phyloP scores from a whole-genome alignment of 1,284 basidiomycete genomes.

The Irpex sp. region DNA sequence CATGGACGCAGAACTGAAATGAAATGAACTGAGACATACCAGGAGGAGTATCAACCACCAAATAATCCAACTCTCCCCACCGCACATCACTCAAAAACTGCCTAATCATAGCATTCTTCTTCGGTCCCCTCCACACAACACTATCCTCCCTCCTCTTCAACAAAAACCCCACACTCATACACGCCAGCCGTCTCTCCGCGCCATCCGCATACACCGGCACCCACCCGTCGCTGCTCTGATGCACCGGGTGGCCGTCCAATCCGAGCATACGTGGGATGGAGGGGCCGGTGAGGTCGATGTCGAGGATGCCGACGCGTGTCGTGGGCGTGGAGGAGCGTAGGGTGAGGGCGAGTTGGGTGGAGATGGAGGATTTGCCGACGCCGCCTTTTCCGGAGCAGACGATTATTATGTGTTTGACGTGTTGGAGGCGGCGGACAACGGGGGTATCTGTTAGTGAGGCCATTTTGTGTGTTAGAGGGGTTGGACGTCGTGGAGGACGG shows the following conservation, averaged over 20 bases:
- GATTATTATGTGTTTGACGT: constrained; percentile 86
- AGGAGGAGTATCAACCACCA: constrained; percentile 97
- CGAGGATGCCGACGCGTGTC: constrained; percentile 84
- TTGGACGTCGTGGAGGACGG: not conserved
- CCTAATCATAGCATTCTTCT: constrained; percentile 99
- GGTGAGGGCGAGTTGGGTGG: constrained; percentile 89
- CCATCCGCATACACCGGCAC: constrained; percentile 94
- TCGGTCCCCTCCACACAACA: constrained; percentile 98
- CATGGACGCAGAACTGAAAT: not conserved
- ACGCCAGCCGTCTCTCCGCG: constrained; percentile 69
- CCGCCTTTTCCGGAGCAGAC: constrained; percentile 97
- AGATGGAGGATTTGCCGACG: constrained; percentile 96
- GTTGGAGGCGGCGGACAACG: constrained; percentile 58
- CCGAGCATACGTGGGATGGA: constrained; percentile 98
- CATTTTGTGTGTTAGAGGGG: constrained; percentile 25
- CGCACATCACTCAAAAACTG: constrained; percentile 96
- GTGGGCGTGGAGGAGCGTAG: constrained; percentile 67
- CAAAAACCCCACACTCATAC: constrained; percentile 97
- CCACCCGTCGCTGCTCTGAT: constrained; percentile 96
- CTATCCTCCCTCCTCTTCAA: constrained; percentile 88
- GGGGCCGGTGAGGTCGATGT: constrained; percentile 96
- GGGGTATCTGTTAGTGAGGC: constrained; percentile 42
- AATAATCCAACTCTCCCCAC: constrained; percentile 96
- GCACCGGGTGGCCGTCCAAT: constrained; percentile 81
- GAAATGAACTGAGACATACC: constrained; percentile 48